Conservation (phyloP, 75 land plant species). For the Pseudotsuga menziesii region DNA sequence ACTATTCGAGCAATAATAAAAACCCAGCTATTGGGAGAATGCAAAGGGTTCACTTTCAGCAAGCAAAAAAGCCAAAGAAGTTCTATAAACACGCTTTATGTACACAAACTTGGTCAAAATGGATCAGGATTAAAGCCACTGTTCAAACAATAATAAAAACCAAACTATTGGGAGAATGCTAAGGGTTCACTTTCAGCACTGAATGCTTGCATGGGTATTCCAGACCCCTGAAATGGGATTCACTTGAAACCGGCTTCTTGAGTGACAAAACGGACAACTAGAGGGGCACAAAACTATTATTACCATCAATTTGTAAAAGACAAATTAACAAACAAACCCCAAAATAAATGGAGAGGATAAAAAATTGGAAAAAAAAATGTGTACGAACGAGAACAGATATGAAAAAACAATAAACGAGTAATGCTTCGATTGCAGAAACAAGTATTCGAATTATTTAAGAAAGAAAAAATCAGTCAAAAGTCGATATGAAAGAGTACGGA, state of each 20-base stretch:
- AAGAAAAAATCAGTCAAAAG: background rate
- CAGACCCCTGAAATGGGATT: background rate
- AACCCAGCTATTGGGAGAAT: no score
- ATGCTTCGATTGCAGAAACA: no score
- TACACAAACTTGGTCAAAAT: background rate
- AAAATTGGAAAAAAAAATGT: background rate
- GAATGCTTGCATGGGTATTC: slow-evolving; percentile 1
- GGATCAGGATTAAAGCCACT: background rate
- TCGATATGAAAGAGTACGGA: background rate
- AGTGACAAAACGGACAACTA: background rate
- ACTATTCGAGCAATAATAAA: background rate
- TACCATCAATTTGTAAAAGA: background rate
- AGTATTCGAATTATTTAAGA: background rate
- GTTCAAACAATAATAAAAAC: background rate
- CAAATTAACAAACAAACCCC: background rate
- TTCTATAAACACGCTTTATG: background rate
- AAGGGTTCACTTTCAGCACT: background rate
- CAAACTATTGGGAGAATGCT: no score
- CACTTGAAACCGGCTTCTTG: background rate
- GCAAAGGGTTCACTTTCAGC: no score
- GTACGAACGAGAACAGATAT: background rate
- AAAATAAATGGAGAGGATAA: background rate
- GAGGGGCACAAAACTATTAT: background rate
- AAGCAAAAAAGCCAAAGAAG: background rate
- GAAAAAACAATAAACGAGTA: slow-evolving; percentile 5